Conservation (phyloP, 768 basidiomycete species). For the Ephemerocybe angulata region DNA sequence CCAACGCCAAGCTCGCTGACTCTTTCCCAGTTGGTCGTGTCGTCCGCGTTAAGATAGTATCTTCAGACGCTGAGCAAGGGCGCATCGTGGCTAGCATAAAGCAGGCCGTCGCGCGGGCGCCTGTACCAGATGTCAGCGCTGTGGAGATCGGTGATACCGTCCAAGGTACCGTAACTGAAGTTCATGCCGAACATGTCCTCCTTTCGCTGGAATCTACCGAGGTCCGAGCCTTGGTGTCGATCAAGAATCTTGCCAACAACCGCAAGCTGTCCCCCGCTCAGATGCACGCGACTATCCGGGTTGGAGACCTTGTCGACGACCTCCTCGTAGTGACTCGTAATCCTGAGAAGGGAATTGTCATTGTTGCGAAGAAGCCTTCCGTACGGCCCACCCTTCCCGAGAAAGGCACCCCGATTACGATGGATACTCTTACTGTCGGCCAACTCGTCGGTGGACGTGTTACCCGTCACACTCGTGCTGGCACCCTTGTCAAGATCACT, state of each 20-base stretch:
- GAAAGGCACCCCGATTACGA: slow-evolving; percentile 47
- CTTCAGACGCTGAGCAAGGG: slow-evolving; percentile 51
- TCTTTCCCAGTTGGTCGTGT: slow-evolving; percentile 79
- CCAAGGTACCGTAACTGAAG: slow-evolving; percentile 65
- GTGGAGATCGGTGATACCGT: slow-evolving; percentile 76
- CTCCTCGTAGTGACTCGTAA: slow-evolving; percentile 89
- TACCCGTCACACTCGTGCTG: slow-evolving; percentile 64
- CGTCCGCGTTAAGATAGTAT: slow-evolving; percentile 76
- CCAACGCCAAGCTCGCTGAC: slow-evolving; percentile 50
- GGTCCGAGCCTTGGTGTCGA: slow-evolving; percentile 77
- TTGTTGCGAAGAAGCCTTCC: slow-evolving; percentile 74
- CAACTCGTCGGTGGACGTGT: slow-evolving; percentile 81
- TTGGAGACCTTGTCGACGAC: slow-evolving; percentile 68
- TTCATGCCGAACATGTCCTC: slow-evolving; percentile 83
- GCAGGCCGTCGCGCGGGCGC: slow-evolving; percentile 57
- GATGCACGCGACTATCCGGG: slow-evolving; percentile 57
- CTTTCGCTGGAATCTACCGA: slow-evolving; percentile 67
- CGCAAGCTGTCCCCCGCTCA: slow-evolving; percentile 63
- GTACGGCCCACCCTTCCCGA: slow-evolving; percentile 43
- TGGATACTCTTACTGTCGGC: slow-evolving; percentile 67
- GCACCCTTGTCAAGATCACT: slow-evolving; percentile 75
- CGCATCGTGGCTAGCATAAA: slow-evolving; percentile 84
- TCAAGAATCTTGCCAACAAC: slow-evolving; percentile 83
- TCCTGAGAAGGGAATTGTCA: slow-evolving; percentile 78
- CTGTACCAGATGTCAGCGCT: slow-evolving; percentile 59